phyloP scores from a whole-genome alignment of 2,329 filamentous ascomycete species.

The Aspergillus fructus region DNA sequence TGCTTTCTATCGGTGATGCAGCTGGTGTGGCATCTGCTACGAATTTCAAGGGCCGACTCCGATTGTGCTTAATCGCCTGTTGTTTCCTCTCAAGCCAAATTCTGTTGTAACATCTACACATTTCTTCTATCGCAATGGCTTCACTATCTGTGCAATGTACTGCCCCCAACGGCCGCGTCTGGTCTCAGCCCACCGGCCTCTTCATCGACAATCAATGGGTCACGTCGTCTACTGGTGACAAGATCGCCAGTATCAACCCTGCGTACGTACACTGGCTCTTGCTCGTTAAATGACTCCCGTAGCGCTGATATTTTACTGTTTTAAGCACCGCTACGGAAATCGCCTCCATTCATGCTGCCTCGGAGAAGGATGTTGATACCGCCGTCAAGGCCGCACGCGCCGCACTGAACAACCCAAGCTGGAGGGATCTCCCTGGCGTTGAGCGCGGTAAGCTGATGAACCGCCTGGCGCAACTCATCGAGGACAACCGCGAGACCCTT shows the following conservation, averaged over 20 bases:
- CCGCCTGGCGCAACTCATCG: conserved; percentile 69
- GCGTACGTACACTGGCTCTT: conserved; percentile 34
- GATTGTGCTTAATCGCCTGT: no score
- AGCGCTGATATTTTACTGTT: conserved; percentile 38
- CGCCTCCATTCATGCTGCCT: conserved; percentile 64
- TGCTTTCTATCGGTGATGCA: no score
- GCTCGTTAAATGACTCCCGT: conserved; percentile 9
- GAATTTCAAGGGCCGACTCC: no score
- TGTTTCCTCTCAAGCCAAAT: no score
- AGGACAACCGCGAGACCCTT: conserved; percentile 61
- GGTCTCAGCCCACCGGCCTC: conserved; percentile 69
- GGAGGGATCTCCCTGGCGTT: conserved; percentile 43
- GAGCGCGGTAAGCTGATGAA: conserved; percentile 67
- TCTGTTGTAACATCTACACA: no score
- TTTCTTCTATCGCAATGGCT: no score
- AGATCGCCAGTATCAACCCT: conserved; percentile 67
- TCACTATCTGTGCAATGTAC: conserved; percentile 32
- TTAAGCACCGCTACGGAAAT: conserved; percentile 62
- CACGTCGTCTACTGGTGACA: conserved; percentile 63
- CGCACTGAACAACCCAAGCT: conserved; percentile 35
- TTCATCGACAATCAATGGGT: conserved; percentile 85
- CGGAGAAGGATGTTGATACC: conserved; percentile 33
- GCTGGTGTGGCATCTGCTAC: no score
- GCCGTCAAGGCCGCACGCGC: conserved; percentile 36
- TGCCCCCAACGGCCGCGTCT: conserved; percentile 73